Conservation (phyloP, 352 stramenopile species). For the Phytophthora cryptogea region DNA sequence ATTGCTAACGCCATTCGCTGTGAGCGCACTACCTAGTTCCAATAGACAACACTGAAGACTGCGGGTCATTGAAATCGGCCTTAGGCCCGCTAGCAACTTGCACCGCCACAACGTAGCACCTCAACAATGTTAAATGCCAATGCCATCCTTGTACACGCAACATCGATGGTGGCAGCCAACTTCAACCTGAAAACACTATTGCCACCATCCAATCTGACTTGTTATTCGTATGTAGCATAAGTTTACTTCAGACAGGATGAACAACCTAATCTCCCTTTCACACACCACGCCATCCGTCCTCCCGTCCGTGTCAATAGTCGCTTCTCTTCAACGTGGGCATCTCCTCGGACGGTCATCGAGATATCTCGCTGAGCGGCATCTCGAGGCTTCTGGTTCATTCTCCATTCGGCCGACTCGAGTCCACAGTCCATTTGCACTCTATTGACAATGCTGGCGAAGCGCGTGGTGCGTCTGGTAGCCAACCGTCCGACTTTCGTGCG, state of each 20-base stretch:
- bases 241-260: neutral
- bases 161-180: neutral
- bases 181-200: neutral
- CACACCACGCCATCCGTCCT: neutral
- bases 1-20: neutral
- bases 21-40: neutral
- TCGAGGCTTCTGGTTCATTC: constrained; percentile 8
- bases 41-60: too few species aligned
- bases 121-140: neutral
- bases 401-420: constrained; percentile 12
- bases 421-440: neutral
- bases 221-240: neutral
- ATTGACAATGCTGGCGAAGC: constrained; percentile 17
- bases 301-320: neutral
- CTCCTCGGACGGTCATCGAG: constrained; percentile 4
- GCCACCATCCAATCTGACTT: neutral
- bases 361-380: neutral
- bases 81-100: too few species aligned
- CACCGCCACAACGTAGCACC: too few species aligned
- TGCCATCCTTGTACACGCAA: neutral
- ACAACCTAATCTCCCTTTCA: too few species aligned
- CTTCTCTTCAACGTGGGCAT: constrained; percentile 16
- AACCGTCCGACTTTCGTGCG: constrained; percentile 10
- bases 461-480: constrained; percentile 18
- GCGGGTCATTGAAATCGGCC: too few species aligned